Evolutionary conservation across 306 rosid species (phyloP).

Genomic region (Medicago ruthenica): DNA sequence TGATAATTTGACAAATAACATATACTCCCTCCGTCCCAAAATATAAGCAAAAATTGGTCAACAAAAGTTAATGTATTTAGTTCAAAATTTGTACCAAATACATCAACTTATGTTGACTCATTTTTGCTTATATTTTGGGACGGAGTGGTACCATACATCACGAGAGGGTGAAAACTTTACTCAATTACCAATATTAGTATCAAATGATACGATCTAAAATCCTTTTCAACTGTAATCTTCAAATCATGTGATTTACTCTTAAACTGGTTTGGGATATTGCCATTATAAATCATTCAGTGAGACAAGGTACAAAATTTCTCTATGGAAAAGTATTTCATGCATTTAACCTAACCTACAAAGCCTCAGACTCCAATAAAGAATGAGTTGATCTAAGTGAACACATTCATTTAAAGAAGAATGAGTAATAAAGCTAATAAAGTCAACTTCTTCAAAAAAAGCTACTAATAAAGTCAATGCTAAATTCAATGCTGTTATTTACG

Average conservation of each 20-base stretch:
- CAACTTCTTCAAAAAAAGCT: too few relatives aligned
- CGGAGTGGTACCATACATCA: neutral
- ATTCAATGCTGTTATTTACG: constrained; percentile 10
- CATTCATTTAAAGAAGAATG: neutral
- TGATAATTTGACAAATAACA: neutral
- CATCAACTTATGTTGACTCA: too few relatives aligned
- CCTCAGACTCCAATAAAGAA: neutral
- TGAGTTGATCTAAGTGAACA: constrained; percentile 20
- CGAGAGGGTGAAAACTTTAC: neutral
- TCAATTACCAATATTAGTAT: neutral
- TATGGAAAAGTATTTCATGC: constrained; percentile 6
- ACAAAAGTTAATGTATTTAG: too few relatives aligned
- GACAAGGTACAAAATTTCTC: constrained; percentile 7
- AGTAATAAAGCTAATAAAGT: constrained; percentile 25
- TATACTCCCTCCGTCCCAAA: too few relatives aligned
- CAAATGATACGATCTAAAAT: neutral
- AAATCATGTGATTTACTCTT: neutral
- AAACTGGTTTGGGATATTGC: neutral
- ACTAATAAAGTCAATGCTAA: neutral
- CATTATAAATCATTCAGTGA: constrained; percentile 23
- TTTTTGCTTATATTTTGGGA: too few relatives aligned
- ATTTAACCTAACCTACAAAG: constrained; percentile 26
- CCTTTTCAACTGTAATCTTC: neutral
- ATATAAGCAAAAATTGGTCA: too few relatives aligned
- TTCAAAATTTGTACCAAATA: too few relatives aligned